Conservation (phyloP, 495 filamentous ascomycete genomes). For the Talaromyces borbonicus region DNA sequence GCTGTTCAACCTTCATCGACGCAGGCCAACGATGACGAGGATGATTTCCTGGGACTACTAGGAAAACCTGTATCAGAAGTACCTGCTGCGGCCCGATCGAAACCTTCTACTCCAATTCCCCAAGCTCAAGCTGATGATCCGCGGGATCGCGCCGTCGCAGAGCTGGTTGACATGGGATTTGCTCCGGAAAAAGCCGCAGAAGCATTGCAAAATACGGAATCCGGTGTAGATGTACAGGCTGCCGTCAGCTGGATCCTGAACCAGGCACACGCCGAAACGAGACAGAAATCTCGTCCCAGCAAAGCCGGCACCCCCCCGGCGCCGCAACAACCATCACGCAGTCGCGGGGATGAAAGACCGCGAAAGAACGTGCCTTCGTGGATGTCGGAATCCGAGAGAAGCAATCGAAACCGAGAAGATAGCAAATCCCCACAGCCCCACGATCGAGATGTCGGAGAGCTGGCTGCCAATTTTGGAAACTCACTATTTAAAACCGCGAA, state of each 20-base stretch:
- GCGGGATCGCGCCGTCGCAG: constrained; percentile 73
- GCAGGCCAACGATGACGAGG: constrained; percentile 42
- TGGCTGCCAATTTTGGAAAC: constrained; percentile 71
- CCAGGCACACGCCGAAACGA: constrained; percentile 70
- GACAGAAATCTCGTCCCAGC: constrained; percentile 44
- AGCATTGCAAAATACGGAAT: constrained; percentile 69
- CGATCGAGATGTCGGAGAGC: constrained; percentile 70
- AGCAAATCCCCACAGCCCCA: constrained; percentile 48
- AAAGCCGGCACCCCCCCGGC: neutral
- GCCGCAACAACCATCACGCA: constrained; percentile 2
- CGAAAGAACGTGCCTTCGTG: constrained; percentile 33
- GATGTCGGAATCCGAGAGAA: constrained; percentile 31
- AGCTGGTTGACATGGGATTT: constrained; percentile 94
- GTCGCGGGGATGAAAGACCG: constrained; percentile 25
- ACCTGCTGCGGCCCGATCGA: constrained; percentile 31
- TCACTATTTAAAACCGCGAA: constrained; percentile 90
- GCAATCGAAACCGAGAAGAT: constrained; percentile 20
- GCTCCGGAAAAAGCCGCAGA: constrained; percentile 65
- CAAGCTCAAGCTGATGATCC: constrained; percentile 41
- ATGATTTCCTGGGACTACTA: constrained; percentile 83
- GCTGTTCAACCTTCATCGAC: constrained; percentile 20
- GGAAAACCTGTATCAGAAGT: constrained; percentile 77
- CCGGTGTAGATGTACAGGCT: constrained; percentile 71
- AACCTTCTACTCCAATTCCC: constrained; percentile 21
- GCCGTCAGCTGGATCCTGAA: constrained; percentile 87